Conservation (phyloP, 2,329 filamentous ascomycete genomes). For the Monosporascus sp. region DNA sequence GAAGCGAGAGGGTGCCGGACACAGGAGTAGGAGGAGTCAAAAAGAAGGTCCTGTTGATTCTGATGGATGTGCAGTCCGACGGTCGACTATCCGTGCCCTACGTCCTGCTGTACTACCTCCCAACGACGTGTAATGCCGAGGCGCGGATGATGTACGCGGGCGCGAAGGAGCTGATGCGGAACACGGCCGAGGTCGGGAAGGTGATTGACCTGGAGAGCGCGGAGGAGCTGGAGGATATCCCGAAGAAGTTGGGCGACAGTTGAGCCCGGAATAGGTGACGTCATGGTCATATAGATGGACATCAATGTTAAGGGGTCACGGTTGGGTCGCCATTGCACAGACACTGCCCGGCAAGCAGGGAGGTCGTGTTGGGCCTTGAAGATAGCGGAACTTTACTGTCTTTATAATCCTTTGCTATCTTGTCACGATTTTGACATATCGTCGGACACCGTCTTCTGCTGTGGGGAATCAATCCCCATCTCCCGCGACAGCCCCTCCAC, state of each 20-base stretch:
- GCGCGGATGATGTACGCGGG: constrained; percentile 91
- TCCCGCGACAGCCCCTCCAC: constrained; percentile 66
- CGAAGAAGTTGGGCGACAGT: constrained; percentile 49
- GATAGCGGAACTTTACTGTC: constrained; percentile 8
- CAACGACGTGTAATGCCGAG: constrained; percentile 82
- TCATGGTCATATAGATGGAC: too few species aligned
- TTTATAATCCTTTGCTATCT: constrained; percentile 4
- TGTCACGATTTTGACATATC: constrained; percentile 25
- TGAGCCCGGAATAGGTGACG: constrained; percentile 7
- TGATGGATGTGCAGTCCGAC: constrained; percentile 52
- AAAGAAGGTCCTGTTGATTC: too few species aligned
- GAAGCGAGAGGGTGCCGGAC: too few species aligned
- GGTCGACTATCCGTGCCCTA: constrained; percentile 87
- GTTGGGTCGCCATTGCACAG: too few species aligned
- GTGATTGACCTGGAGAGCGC: constrained; percentile 78
- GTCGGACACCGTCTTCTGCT: constrained; percentile 34
- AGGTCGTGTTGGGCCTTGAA: neutral
- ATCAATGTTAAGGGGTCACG: too few species aligned
- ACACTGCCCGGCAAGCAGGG: too few species aligned
- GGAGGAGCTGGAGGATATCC: constrained; percentile 80
- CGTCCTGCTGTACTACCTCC: constrained; percentile 90
- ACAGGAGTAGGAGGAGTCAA: too few species aligned
- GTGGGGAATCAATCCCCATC: constrained; percentile 56
- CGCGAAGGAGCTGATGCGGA: constrained; percentile 92
- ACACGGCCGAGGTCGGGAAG: constrained; percentile 81